Conservation (phyloP, 2,329 filamentous ascomycete genomes). For the Pezicula neosporulosa region DNA sequence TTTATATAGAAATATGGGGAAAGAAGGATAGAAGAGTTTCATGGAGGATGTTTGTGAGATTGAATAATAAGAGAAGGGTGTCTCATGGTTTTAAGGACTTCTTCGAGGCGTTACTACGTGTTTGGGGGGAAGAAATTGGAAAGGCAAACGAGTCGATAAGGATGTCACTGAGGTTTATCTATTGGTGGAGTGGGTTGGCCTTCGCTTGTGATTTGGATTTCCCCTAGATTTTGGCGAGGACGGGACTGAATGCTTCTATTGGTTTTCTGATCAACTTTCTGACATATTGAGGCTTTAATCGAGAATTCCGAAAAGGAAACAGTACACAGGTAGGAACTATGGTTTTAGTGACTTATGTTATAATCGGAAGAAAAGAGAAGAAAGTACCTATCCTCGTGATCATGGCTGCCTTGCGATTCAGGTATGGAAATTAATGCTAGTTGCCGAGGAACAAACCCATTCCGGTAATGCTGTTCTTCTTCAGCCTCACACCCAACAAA, state of each 20-base stretch:
- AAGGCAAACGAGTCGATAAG: background rate
- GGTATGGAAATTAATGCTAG: too few relatives aligned
- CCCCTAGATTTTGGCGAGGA: too few relatives aligned
- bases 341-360: too few relatives aligned
- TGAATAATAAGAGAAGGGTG: background rate
- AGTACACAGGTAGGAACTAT: conserved; percentile 39
- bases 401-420: too few relatives aligned
- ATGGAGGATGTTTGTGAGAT: background rate
- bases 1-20: background rate
- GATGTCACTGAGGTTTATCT: conserved; percentile 6
- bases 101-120: background rate
- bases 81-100: background rate
- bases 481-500: conserved; percentile 35
- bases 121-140: background rate
- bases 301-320: background rate
- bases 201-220: too few relatives aligned
- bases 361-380: too few relatives aligned
- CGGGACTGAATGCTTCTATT: too few relatives aligned
- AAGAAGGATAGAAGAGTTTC: background rate
- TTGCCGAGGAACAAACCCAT: background rate
- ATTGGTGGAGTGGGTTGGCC: background rate
- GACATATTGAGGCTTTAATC: too few relatives aligned
- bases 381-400: too few relatives aligned
- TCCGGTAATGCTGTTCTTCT: too few relatives aligned
- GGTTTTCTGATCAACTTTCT: too few relatives aligned